Conservation (phyloP, 1,284 basidiomycete genomes). For the Entoloma clypeatum region DNA sequence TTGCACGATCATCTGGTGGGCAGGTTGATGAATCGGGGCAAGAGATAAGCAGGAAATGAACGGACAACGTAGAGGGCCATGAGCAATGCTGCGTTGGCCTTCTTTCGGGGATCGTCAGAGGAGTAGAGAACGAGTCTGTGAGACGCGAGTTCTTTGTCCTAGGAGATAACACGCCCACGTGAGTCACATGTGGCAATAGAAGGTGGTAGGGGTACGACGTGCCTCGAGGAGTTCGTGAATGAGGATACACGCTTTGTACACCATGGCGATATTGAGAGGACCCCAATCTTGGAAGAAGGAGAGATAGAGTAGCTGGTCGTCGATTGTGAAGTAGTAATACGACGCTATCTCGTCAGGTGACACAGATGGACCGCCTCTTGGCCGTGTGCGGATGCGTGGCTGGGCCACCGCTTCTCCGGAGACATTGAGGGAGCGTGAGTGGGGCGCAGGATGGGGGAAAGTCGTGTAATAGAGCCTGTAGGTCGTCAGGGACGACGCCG, state of each 20-base stretch:
- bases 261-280: slow-evolving; percentile 88
- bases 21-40: slow-evolving; percentile 20
- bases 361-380: slow-evolving; percentile 52
- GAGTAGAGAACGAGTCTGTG: slow-evolving; percentile 88
- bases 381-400: slow-evolving; percentile 57
- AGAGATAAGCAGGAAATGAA: slow-evolving; percentile 16
- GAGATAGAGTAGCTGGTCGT: slow-evolving; percentile 89
- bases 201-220: slow-evolving; percentile 22
- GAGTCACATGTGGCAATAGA: slow-evolving; percentile 33
- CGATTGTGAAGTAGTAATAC: slow-evolving; percentile 86
- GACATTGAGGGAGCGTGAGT: slow-evolving; percentile 59
- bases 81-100: slow-evolving; percentile 91
- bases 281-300: slow-evolving; percentile 96
- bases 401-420: slow-evolving; percentile 45
- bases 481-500: slow-evolving; percentile 18
- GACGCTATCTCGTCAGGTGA: slow-evolving; percentile 60
- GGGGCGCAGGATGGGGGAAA: slow-evolving; percentile 68
- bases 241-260: slow-evolving; percentile 91
- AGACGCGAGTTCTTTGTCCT: slow-evolving; percentile 67
- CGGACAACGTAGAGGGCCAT: slow-evolving; percentile 88
- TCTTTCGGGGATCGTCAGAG: slow-evolving; percentile 77
- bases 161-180: slow-evolving; percentile 28
- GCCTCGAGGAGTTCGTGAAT: slow-evolving; percentile 89
- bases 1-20: slow-evolving; percentile 84
- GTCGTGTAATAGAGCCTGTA: slow-evolving; percentile 78